Conservation (phyloP, 441 rosid genomes). For the Aquilaria agallochum region DNA sequence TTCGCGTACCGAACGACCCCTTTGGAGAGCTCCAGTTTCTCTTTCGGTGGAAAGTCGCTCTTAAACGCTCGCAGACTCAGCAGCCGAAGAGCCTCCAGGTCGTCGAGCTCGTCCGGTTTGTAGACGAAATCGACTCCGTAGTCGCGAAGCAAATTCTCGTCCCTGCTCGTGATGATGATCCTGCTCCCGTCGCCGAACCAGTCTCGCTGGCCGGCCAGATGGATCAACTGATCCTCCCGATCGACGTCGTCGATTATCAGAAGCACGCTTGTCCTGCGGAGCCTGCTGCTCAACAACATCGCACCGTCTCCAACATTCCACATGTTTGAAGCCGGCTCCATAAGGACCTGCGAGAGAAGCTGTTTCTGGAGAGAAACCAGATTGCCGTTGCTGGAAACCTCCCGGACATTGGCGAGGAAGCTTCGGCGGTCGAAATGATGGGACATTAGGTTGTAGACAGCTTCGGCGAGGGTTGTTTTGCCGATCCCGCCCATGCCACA, state of each 20-base stretch:
- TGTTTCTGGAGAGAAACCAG: constrained; percentile 12
- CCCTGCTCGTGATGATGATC: constrained; percentile 36
- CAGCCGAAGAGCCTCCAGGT: constrained; percentile 24
- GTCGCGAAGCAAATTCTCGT: constrained; percentile 25
- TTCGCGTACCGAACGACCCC: constrained; percentile 18
- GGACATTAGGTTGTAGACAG: constrained; percentile 17
- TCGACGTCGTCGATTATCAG: constrained; percentile 33
- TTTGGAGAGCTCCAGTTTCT: constrained; percentile 6
- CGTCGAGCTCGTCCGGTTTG: constrained; percentile 9
- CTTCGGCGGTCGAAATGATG: constrained; percentile 20
- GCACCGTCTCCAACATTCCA: constrained; percentile 19
- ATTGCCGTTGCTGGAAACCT: constrained; percentile 13
- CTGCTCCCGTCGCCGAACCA: constrained; percentile 45
- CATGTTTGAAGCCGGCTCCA: constrained; percentile 15
- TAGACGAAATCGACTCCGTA: constrained; percentile 17
- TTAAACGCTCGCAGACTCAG: constrained; percentile 29
- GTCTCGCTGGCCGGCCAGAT: constrained; percentile 13
- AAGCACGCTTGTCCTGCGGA: constrained; percentile 18
- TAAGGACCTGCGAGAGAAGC: constrained; percentile 10
- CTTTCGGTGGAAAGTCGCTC: not conserved
- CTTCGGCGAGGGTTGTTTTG: constrained; percentile 25
- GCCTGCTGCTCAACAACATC: constrained; percentile 13
- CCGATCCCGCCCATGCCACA: constrained; percentile 51
- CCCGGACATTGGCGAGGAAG: constrained; percentile 27
- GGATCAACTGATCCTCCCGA: constrained; percentile 16